A percentile compares a stretch with the other conserved stretches of the same genome.
Conservation (phyloP, 805 yeast genomes). For the Candida boidinii region DNA sequence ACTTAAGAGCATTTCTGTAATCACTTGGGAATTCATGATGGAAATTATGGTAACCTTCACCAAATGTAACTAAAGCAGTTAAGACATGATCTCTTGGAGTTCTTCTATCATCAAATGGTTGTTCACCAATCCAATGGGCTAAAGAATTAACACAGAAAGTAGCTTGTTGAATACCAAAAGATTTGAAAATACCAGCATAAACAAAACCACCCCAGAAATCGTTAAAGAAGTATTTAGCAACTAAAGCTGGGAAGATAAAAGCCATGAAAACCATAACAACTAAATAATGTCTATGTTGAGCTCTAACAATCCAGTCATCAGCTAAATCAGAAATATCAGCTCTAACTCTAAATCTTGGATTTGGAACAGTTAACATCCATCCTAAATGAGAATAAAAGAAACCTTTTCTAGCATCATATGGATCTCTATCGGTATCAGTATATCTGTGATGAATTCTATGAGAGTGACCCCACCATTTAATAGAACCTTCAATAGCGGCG, state of each 20-base stretch:
- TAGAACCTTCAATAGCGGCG: conserved; percentile 76
- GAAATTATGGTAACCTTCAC: conserved; percentile 87
- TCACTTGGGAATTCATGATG: conserved; percentile 88
- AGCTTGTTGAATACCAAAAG: conserved; percentile 70
- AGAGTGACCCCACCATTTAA: conserved; percentile 85
- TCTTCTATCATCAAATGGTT: conserved; percentile 82
- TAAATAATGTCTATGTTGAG: conserved; percentile 75
- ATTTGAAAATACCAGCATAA: conserved; percentile 67
- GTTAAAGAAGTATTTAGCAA: conserved; percentile 46
- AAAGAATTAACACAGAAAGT: conserved; percentile 81
- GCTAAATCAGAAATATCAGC: conserved; percentile 76
- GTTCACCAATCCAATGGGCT: conserved; percentile 82
- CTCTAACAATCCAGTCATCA: conserved; percentile 70
- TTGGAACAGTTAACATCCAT: conserved; percentile 77
- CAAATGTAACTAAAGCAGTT: conserved; percentile 77
- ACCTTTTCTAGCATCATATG: conserved; percentile 79
- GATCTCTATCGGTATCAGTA: conserved; percentile 77
- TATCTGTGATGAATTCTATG: conserved; percentile 84
- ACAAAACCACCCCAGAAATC: conserved; percentile 68
- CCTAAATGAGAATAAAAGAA: conserved; percentile 82
- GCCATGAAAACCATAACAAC: conserved; percentile 52
- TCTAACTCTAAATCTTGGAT: conserved; percentile 74
- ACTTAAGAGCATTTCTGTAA: conserved; percentile 78
- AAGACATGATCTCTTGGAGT: conserved; percentile 78
- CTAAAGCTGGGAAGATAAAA: conserved; percentile 50